Percentiles rank a stretch among this genome's conserved stretches.
Evolutionary conservation across 176 grass and related monocot genomes (phyloP).

Genomic region (Aegilops bicornis): DNA sequence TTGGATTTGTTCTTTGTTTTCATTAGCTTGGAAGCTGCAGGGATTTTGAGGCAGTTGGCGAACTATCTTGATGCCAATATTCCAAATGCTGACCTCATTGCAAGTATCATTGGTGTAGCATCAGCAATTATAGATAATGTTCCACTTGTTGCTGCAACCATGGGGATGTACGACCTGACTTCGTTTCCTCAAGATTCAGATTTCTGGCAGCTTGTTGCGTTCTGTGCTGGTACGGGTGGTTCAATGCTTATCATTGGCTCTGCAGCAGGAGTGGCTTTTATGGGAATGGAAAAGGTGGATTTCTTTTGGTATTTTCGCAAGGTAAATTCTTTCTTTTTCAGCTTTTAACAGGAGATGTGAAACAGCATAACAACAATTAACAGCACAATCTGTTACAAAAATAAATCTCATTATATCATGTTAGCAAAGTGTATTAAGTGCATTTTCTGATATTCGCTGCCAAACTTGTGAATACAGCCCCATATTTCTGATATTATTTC

Average conservation of each 20-base stretch:
- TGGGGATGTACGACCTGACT: conserved; percentile 94
- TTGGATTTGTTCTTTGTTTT: conserved; percentile 18
- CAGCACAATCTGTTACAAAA: background rate
- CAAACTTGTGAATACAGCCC: background rate
- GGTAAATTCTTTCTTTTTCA: conserved; percentile 52
- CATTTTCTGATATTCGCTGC: background rate
- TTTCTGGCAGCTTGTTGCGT: conserved; percentile 93
- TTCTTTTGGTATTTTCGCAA: conserved; percentile 99
- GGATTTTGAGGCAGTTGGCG: conserved; percentile 81
- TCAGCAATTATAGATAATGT: conserved; percentile 97
- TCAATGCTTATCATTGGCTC: conserved; percentile 99
- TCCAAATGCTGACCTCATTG: conserved; percentile 75
- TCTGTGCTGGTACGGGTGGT: conserved; percentile 92
- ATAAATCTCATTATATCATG: background rate
- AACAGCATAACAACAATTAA: background rate
- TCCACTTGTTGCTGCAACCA: conserved; percentile 92
- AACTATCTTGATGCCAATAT: conserved; percentile 92
- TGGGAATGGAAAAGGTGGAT: conserved; percentile 98
- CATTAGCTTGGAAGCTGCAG: conserved; percentile 92
- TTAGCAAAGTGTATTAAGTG: background rate
- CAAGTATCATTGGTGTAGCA: conserved; percentile 78
- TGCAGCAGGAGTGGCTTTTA: conserved; percentile 94
- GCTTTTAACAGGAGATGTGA: background rate
- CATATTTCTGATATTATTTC: conserved; percentile 5
- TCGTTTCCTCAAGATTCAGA: conserved; percentile 90